phyloP scores from a whole-genome alignment of 768 basidiomycete genomes.

The Boletus tylopilopsis region DNA sequence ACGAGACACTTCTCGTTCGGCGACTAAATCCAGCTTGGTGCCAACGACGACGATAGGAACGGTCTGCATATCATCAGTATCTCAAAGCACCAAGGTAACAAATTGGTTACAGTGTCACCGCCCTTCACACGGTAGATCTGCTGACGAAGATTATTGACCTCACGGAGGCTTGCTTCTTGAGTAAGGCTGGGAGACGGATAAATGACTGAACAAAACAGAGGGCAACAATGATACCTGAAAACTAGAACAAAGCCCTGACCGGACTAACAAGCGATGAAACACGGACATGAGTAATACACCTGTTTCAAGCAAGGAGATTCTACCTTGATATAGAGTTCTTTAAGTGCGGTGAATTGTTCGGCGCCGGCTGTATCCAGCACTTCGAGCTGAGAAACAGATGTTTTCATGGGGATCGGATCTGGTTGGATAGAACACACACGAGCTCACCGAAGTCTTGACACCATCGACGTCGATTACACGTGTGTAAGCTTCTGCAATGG shows the following conservation, averaged over 20 bases:
- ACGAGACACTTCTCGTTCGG: conserved; percentile 74
- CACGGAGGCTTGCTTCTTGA: conserved; percentile 75
- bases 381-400: conserved; percentile 52
- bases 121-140: conserved; percentile 81
- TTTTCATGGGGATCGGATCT: conserved; percentile 3
- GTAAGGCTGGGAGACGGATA: conserved; percentile 51
- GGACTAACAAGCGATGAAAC: conserved; percentile 37
- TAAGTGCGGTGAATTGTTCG: conserved; percentile 80
- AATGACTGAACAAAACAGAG: not conserved
- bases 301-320: not conserved
- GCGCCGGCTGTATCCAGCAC: conserved; percentile 81
- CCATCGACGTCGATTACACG: conserved; percentile 64
- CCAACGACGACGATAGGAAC: conserved; percentile 85
- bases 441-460: conserved; percentile 52
- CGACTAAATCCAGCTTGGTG: conserved; percentile 77
- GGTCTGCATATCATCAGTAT: conserved; percentile 32
- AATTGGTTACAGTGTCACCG: conserved; percentile 49
- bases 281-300: not conserved
- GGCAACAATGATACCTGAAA: conserved; percentile 54
- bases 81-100: not conserved
- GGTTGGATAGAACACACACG: conserved; percentile 18
- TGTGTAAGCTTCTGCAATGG: conserved; percentile 62
- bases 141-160: conserved; percentile 75
- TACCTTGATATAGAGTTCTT: conserved; percentile 81
- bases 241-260: conserved; percentile 80